phyloP scores from a whole-genome alignment of 2,329 filamentous ascomycete species.

The Calonectria hawksworthii region DNA sequence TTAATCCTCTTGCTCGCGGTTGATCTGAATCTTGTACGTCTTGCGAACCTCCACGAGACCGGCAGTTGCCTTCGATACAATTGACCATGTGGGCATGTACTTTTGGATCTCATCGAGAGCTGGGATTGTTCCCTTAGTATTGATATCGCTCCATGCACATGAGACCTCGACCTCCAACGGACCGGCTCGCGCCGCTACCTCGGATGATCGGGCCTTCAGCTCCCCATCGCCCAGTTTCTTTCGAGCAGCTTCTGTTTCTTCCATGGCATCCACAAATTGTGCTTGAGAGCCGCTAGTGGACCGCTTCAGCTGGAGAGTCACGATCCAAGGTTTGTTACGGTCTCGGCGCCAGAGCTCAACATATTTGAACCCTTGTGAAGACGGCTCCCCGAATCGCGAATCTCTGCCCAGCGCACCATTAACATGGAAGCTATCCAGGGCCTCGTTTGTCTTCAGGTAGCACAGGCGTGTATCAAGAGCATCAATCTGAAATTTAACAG shows the following conservation, averaged over 20 bases:
- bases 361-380: conserved; percentile 73
- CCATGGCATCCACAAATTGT: neutral
- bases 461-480: conserved; percentile 86
- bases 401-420: conserved; percentile 71
- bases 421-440: conserved; percentile 76
- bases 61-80: conserved; percentile 80
- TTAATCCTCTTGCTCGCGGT: neutral
- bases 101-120: conserved; percentile 84
- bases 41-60: conserved; percentile 87
- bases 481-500: conserved; percentile 74
- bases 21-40: conserved; percentile 55
- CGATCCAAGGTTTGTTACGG: conserved; percentile 82
- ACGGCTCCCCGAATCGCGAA: conserved; percentile 74
- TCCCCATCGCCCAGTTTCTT: conserved; percentile 26
- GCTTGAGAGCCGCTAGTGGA: neutral
- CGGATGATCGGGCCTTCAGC: conserved; percentile 29
- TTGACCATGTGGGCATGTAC: conserved; percentile 85
- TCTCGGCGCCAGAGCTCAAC: conserved; percentile 86
- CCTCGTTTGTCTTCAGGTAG: conserved; percentile 78
- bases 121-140: conserved; percentile 78
- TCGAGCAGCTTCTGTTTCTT: neutral
- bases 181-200: conserved; percentile 18
- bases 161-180: conserved; percentile 74
- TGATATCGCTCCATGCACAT: conserved; percentile 92
- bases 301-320: conserved; percentile 56